phyloP scores from a whole-genome alignment of 2,329 filamentous ascomycete genomes.

The Pseudogymnoascus sp. region DNA sequence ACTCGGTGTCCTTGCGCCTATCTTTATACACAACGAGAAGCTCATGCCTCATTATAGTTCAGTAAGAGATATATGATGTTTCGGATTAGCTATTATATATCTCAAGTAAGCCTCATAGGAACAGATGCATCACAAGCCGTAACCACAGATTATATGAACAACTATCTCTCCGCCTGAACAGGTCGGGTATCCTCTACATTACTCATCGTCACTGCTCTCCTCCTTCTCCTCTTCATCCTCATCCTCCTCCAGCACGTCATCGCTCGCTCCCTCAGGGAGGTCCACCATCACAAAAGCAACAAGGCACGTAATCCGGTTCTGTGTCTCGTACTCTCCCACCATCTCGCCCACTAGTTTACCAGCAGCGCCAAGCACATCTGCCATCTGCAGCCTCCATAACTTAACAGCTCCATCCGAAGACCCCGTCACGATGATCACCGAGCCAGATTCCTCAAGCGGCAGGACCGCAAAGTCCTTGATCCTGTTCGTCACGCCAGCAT shows the following conservation, averaged over 20 bases:
- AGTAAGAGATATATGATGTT: not conserved
- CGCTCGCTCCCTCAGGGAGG: conserved; percentile 50
- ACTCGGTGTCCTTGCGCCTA: not conserved
- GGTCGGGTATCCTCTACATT: conserved; percentile 5
- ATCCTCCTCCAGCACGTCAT: conserved; percentile 25
- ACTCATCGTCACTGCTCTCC: conserved; percentile 15
- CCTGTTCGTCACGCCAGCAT: conserved; percentile 55
- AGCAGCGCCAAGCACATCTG: conserved; percentile 31
- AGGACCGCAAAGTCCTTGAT: conserved; percentile 81
- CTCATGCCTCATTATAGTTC: not conserved
- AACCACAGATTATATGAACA: not conserved
- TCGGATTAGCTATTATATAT: not conserved
- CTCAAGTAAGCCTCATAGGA: not conserved
- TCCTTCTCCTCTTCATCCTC: conserved; percentile 21
- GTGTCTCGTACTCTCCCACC: conserved; percentile 72
- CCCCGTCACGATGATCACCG: conserved; percentile 57
- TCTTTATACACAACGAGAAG: not conserved
- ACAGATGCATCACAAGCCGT: not conserved
- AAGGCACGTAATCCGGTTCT: conserved; percentile 82
- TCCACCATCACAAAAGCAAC: conserved; percentile 78
- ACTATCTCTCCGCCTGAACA: not conserved
- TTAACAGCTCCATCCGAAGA: conserved; percentile 82
- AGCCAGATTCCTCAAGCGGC: conserved; percentile 40
- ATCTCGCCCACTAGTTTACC: conserved; percentile 38
- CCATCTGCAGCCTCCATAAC: conserved; percentile 56